Conservation (phyloP, 257 asterid genomes). For the Solanum sejunctum region DNA sequence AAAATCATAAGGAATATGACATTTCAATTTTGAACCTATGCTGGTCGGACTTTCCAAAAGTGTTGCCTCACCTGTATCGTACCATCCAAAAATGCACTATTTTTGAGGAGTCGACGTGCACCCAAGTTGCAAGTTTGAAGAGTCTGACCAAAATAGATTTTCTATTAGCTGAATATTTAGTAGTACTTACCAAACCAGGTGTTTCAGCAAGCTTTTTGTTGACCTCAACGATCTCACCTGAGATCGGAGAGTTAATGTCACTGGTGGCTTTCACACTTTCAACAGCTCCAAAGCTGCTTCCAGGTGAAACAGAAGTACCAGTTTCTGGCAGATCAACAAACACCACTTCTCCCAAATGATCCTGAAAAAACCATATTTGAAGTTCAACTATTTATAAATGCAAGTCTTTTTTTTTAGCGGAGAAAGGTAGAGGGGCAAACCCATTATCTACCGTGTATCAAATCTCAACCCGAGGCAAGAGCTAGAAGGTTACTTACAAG, state of each 20-base stretch:
- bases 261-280: slow-evolving; percentile 97
- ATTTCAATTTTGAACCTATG: neutral
- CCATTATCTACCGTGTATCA: neutral
- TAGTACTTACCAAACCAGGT: slow-evolving; percentile 59
- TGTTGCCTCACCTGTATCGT: too few relatives aligned
- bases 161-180: neutral
- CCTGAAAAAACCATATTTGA: slow-evolving; percentile 19
- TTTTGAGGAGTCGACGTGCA: neutral
- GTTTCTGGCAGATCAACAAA: slow-evolving; percentile 74
- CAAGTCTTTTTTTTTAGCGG: neutral
- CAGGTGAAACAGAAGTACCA: slow-evolving; percentile 37
- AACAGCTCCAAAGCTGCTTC: slow-evolving; percentile 51
- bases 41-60: neutral
- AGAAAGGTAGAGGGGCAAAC: neutral
- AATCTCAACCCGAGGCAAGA: neutral
- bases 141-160: neutral
- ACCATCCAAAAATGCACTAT: neutral
- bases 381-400: too few relatives aligned
- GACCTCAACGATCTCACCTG: slow-evolving; percentile 74
- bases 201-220: slow-evolving; percentile 52
- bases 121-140: neutral
- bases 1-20: too few relatives aligned
- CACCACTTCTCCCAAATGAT: slow-evolving; percentile 86
- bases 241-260: slow-evolving; percentile 73
- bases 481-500: neutral